phyloP scores from a whole-genome alignment of 805 yeast species.

The Myxozyma nipponensis region DNA sequence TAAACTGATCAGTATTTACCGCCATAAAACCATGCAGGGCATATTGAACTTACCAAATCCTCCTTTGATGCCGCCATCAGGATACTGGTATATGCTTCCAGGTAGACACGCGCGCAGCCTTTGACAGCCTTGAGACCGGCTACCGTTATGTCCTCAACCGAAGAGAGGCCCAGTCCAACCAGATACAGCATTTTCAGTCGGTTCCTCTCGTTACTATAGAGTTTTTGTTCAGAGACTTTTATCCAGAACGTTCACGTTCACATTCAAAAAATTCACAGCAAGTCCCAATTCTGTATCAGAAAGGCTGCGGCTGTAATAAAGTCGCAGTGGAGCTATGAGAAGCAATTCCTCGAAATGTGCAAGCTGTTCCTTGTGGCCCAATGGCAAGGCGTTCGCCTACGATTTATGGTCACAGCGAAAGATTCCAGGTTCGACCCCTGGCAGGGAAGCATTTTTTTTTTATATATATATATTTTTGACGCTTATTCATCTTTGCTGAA shows the following conservation, averaged over 20 bases:
- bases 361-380: slow-evolving; percentile 37
- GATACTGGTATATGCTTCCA: slow-evolving; percentile 93
- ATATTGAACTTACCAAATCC: slow-evolving; percentile 41
- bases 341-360: too few relatives aligned
- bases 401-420: slow-evolving; percentile 30
- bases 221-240: too few relatives aligned
- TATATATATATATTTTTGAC: background rate
- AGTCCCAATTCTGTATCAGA: too few relatives aligned
- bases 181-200: slow-evolving; percentile 68
- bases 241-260: too few relatives aligned
- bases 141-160: slow-evolving; percentile 86
- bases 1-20: background rate
- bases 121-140: slow-evolving; percentile 85
- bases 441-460: slow-evolving; percentile 30
- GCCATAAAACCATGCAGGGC: background rate
- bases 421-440: slow-evolving; percentile 34
- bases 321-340: too few relatives aligned
- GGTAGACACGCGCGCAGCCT: slow-evolving; percentile 81
- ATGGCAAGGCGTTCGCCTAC: slow-evolving; percentile 41
- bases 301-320: too few relatives aligned
- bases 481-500: background rate
- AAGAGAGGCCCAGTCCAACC: slow-evolving; percentile 86
- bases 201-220: too few relatives aligned
- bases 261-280: too few relatives aligned
- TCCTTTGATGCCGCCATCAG: slow-evolving; percentile 84